Evolutionary conservation across 164 flowering plant species (phyloP), one percentile per base, ranked within the genome.

Genomic region (Macadamia tetraphylla): DNA sequence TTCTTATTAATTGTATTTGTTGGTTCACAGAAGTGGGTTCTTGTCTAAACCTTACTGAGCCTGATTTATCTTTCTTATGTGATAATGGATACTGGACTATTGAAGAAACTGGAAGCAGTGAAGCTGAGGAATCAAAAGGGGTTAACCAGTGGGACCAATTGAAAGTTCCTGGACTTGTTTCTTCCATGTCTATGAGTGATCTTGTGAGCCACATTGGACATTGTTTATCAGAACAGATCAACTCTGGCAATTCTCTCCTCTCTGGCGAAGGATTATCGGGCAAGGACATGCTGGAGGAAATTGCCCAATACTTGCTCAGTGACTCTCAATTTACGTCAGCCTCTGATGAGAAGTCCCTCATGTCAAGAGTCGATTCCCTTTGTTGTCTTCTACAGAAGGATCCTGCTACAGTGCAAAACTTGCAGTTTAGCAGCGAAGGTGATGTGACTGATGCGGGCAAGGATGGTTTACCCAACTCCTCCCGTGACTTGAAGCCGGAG

Each of bases 361-460:
- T 92, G 92, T 75, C 90, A 48, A 86, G 93, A 73, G 96, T 92
- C 71, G 85, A 90, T 67, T 92, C 98, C 58, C 91, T 92, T 31
- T 90, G 90, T 71, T 86, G 88, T 74, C 87, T 92, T 56, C 71
- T 92, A 65, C 94, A 92, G 76, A 87, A 82, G 56, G 92, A 87
- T 63, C 57, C 81, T 2, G 51, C 73, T 0, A 35, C 83, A 1
- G 75, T 58, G 17, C 86, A 81, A 58, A 72, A 75, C 51, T 32
- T 56, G 1, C 84, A 76, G 51, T 49, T 17, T 43, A 65, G 49
- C 43, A 70, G 62, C 64, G 87, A 76, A 68, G 66, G 60, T 61
- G 71, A 64, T 55, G 74, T 48, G 29, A 51, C 51, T 44, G 69
- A 67, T 57, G 77, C 65, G 42, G 78, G 70, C 31, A 68, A 62